Evolutionary conservation across 1,284 basidiomycete genomes (phyloP), one percentile per base, ranked within the genome.

Genomic region (Sutorius eximius): DNA sequence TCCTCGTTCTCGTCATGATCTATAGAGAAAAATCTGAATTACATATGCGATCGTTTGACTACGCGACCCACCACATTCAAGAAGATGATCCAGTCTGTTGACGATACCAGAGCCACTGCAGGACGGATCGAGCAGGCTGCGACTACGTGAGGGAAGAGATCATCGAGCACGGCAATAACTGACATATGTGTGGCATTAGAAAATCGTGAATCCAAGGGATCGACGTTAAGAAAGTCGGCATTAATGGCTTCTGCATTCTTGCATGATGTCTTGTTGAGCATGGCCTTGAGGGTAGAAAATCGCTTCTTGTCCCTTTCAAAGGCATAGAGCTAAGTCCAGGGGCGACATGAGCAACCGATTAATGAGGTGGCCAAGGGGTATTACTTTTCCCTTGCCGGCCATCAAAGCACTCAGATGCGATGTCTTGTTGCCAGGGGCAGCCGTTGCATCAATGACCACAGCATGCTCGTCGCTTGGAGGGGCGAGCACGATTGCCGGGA

Each of bases 341-440:
- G 5, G 20, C 5, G 36, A 44, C 18, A 38, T 68, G 47, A 67
- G 49, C 5, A 29, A 38, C n/a, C 33, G 30, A 29, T 29, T 10
- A 20, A 46, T 32, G 38, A 47, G 30, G 12, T 36, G 46, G 20
- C 50, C 7, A 15, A n/a, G 18, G 8, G 10, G 36, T 55, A 72
- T 61, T 57, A 91, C 93, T 73, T 87, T 92, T 58, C 93, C 92
- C 63, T 80, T 79, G 61, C 87, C 87, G 16, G 77, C 70, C 87
- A 96, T 93, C 38, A 98, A 75, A 11, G 95, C 92, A 58, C 90
- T 90, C 13, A 99, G 75, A 71, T 97, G 93, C 6, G 92, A 91
- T 0, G 97, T 99, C 76, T 99, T 99, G 75, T 99, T 99, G 0
- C 97, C 97, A 0, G 96, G 97, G 0, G 97, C 96, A 42, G 95